phyloP scores from a whole-genome alignment of 2,329 filamentous ascomycete species.

The Neofusicoccum parvum region DNA sequence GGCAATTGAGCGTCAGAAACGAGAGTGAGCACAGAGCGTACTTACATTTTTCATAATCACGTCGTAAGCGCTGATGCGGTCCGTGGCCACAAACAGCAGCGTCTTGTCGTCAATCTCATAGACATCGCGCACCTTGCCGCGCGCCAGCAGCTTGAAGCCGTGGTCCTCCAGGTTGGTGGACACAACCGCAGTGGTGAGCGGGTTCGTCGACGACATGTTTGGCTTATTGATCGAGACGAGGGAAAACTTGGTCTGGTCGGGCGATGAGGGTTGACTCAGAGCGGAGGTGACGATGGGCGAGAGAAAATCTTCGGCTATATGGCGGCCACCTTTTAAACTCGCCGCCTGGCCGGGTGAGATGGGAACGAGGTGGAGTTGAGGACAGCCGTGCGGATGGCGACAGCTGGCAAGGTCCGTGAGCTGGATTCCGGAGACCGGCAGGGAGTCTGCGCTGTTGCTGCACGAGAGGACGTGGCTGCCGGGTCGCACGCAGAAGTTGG shows the following conservation, averaged over 20 bases:
- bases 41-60: constrained; percentile 79
- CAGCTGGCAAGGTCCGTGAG: not conserved
- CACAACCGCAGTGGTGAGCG: constrained; percentile 24
- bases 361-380: not conserved
- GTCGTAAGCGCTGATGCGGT: constrained; percentile 95
- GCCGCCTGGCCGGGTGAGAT: not conserved
- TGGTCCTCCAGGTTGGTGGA: constrained; percentile 37
- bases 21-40: constrained; percentile 30
- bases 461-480: not conserved
- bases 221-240: not conserved
- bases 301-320: constrained; percentile 17
- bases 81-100: constrained; percentile 81
- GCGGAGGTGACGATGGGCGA: not conserved
- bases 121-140: constrained; percentile 79
- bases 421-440: not conserved
- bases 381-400: not conserved
- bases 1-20: not conserved
- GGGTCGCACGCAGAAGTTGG: not conserved
- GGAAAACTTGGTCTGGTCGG: not conserved
- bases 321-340: constrained; percentile 5
- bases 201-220: constrained; percentile 29
- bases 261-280: not conserved
- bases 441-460: not conserved
- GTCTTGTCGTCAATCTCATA: constrained; percentile 71
- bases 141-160: constrained; percentile 53